phyloP scores from a whole-genome alignment of 2,329 filamentous ascomycete genomes.

The Shiraia bambusicola region DNA sequence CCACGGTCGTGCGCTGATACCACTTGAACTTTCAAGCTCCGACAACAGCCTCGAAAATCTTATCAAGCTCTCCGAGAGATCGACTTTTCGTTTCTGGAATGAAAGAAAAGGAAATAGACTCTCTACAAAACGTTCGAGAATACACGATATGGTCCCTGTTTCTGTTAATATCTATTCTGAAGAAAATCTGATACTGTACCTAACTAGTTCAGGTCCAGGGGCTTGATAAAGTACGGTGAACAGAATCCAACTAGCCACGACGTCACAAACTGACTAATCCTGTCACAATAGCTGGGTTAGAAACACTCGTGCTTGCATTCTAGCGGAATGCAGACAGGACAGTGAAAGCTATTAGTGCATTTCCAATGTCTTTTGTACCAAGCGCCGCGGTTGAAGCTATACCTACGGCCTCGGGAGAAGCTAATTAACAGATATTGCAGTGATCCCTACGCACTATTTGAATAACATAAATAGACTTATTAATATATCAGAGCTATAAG shows the following conservation, averaged over 20 bases:
- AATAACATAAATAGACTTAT: too few species aligned
- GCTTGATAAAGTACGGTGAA: slow-evolving; percentile 46
- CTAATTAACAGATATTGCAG: slow-evolving; percentile 52
- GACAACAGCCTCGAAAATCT: slow-evolving; percentile 30
- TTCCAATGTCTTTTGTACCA: slow-evolving; percentile 23
- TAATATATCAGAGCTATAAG: too few species aligned
- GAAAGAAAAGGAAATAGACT: slow-evolving; percentile 61
- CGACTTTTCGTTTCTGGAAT: slow-evolving; percentile 53
- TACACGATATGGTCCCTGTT: slow-evolving; percentile 25
- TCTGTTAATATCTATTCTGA: neutral
- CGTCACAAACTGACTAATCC: slow-evolving; percentile 38
- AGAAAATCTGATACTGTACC: slow-evolving; percentile 14
- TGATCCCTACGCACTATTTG: too few species aligned
- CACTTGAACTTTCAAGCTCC: slow-evolving; percentile 22
- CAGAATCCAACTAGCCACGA: slow-evolving; percentile 39
- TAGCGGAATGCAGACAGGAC: slow-evolving; percentile 42
- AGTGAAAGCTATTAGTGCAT: slow-evolving; percentile 38
- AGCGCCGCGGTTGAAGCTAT: slow-evolving; percentile 34
- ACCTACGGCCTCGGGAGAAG: too few species aligned
- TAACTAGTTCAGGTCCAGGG: slow-evolving; percentile 40
- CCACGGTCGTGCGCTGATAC: slow-evolving; percentile 25
- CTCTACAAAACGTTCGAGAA: slow-evolving; percentile 49
- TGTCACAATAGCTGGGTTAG: slow-evolving; percentile 35
- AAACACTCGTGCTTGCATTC: slow-evolving; percentile 38
- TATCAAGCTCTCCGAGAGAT: slow-evolving; percentile 31